Conservation (phyloP, 129 eudicot species). For the Cynara cardunculus region DNA sequence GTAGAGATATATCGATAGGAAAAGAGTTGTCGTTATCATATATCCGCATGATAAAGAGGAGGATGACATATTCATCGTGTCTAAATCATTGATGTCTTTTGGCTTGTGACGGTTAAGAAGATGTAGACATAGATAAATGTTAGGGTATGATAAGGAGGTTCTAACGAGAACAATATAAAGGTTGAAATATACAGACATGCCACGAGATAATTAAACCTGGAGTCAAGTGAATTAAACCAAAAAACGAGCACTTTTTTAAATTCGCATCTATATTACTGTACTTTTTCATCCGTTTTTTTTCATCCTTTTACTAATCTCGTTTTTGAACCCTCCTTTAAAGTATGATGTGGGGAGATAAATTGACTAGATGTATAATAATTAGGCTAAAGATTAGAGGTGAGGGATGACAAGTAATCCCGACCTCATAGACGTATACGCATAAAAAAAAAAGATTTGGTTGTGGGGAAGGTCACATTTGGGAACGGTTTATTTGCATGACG, state of each 20-base stretch:
- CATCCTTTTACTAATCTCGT: background rate
- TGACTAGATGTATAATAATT: background rate
- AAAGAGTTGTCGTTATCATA: conserved; percentile 3
- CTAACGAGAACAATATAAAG: background rate
- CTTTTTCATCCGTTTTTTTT: background rate
- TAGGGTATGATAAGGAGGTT: background rate
- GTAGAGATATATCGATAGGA: background rate
- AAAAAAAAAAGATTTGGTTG: background rate
- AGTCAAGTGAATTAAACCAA: background rate
- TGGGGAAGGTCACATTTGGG: conserved; percentile 1
- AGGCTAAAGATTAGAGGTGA: background rate
- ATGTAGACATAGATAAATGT: background rate
- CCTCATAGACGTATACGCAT: background rate
- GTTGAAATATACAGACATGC: too few species aligned
- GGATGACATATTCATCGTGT: background rate
- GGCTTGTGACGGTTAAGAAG: background rate
- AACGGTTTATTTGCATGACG: background rate
- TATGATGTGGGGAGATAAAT: background rate
- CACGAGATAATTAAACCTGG: background rate
- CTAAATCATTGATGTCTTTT: background rate
- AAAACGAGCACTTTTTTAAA: background rate
- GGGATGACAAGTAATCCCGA: background rate
- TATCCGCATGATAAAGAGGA: background rate
- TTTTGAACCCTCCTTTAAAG: background rate
- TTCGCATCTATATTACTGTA: background rate